Evolutionary conservation across 495 filamentous ascomycete genomes (phyloP).

Genomic region (Aspergillus asperescens): DNA sequence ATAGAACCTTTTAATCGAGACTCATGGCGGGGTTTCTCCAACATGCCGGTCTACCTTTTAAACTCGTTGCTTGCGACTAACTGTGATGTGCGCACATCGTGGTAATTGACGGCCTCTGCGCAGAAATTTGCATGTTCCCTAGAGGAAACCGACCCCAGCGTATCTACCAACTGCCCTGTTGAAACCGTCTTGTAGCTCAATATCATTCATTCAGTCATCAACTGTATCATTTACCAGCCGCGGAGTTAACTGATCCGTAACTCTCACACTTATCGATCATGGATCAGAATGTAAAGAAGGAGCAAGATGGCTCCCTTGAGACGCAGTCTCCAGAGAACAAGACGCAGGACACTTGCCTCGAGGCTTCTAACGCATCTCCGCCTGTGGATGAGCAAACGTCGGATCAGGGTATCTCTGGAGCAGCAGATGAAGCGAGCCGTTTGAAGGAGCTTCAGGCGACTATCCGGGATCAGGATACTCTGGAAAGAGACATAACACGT

Average conservation of each 20-base stretch:
- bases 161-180: not conserved
- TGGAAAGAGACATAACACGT: constrained; percentile 66
- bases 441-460: constrained; percentile 64
- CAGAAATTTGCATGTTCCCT: too few species aligned
- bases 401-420: not conserved
- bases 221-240: not conserved
- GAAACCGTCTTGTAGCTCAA: not conserved
- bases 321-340: not conserved
- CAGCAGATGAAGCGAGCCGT: constrained; percentile 50
- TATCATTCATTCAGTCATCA: not conserved
- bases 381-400: not conserved
- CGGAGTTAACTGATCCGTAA: not conserved
- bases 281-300: constrained; percentile 5
- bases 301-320: not conserved
- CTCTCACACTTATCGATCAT: not conserved
- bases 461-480: constrained; percentile 78
- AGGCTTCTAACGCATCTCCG: not conserved
- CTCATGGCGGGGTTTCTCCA: not conserved
- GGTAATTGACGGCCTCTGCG: not conserved
- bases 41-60: not conserved
- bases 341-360: not conserved
- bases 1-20: not conserved
- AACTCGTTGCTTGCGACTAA: not conserved
- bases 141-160: too few species aligned
- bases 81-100: not conserved